Base-by-base conservation (phyloP, 2,329 filamentous ascomycete species). In the Lachnum nothofagi region DNA sequence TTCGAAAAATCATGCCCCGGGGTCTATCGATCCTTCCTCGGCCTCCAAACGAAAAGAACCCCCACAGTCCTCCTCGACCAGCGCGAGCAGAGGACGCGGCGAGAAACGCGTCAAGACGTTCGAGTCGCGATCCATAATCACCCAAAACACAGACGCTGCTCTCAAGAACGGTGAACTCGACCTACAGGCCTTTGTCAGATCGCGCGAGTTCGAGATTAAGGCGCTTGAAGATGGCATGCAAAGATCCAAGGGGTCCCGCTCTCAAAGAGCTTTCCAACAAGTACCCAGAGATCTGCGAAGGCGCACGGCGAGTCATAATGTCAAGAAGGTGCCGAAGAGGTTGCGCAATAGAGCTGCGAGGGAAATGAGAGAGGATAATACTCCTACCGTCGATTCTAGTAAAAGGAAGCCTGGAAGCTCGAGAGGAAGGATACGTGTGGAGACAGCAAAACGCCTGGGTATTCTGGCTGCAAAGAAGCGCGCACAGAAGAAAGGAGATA, bases 231-330 rank as follows among this genome's bases (percentile, higher is more conserved):
- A 84, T 62, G 88, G 87, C 52, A 93, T 97, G 78, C 76, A 78
- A 46, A 82, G 79, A 29, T 85, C 88, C 40, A 91, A 86, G 66
- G 69, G 70, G 4, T 70, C 72, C 33, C 70, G 73, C 46, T 72
- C 79, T 37, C 83, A 80, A 49, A 79, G 91, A 44, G 91, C 91
- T 12, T 97, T 97, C 63, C 93, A 98, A 67, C 81, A 88, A 59
- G 86, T 98, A 4, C 93, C 93, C 1, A 80, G 89, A 58, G 83
- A 85, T 42, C 72, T 98, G 77, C 77, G 93, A 57, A 77, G 93
- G 56, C 78, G 93, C 60, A 95, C 91, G 0, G 93, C 91, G 17
- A 95, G 90, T 66, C 93, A 98, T 70, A 96, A 98, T 76, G 86
- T 87, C 29, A 95, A 91, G 70, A 80, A 86, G 54, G 85, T 98